phyloP scores from a whole-genome alignment of 2,329 filamentous ascomycete species.

The Hyphodiscus sp. region DNA sequence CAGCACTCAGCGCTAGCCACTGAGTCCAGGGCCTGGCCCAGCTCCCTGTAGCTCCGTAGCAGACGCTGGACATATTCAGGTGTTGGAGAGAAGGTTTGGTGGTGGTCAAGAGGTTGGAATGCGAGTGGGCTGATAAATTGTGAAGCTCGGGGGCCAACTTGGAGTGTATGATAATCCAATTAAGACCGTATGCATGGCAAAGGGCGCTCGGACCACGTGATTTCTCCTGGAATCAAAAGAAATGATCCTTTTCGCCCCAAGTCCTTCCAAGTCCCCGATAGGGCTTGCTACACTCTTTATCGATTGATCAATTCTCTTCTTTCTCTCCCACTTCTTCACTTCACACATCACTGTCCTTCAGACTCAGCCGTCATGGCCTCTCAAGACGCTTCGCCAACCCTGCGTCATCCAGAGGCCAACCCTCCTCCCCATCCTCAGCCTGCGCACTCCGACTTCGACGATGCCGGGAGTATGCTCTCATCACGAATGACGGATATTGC shows the following conservation, averaged over 20 bases:
- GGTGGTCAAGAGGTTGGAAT: not conserved
- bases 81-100: slow-evolving; percentile 9
- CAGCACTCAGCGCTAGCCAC: too few relatives aligned
- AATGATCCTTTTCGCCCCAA: not conserved
- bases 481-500: slow-evolving; percentile 49
- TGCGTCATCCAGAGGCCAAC: slow-evolving; percentile 15
- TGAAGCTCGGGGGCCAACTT: not conserved
- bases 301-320: not conserved
- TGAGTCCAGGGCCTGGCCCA: too few relatives aligned
- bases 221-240: not conserved
- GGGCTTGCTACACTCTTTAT: not conserved
- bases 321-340: not conserved
- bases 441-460: slow-evolving; percentile 28
- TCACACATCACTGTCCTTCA: not conserved
- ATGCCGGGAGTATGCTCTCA: slow-evolving; percentile 44
- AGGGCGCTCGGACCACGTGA: not conserved
- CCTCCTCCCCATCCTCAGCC: slow-evolving; percentile 16
- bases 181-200: not conserved
- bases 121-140: not conserved
- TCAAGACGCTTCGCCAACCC: slow-evolving; percentile 14
- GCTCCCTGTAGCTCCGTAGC: too few relatives aligned
- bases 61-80: slow-evolving; percentile 28
- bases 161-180: not conserved
- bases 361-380: slow-evolving; percentile 18
- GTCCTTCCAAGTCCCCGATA: not conserved